Percentiles rank a stretch among this genome's conserved stretches.
phyloP scores from a whole-genome alignment of 2,329 filamentous ascomycete species.

The Exophiala viscosa region DNA sequence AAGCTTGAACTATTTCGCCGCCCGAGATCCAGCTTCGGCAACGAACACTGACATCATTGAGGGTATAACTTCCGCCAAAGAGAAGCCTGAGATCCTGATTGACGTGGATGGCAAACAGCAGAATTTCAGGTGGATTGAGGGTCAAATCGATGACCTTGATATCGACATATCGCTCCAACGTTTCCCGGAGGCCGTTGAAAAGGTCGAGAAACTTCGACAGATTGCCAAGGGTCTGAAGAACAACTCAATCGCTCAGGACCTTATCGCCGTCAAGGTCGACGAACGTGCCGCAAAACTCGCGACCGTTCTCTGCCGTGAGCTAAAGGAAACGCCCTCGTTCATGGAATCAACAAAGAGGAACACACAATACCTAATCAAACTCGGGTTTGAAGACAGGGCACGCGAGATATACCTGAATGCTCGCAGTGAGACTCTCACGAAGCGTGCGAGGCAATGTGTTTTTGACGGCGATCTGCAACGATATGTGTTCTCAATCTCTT shows the following conservation, averaged over 20 bases:
- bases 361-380: slow-evolving; percentile 75
- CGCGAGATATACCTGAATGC: slow-evolving; percentile 81
- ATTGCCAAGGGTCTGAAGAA: slow-evolving; percentile 77
- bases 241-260: slow-evolving; percentile 82
- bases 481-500: slow-evolving; percentile 93
- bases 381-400: slow-evolving; percentile 87
- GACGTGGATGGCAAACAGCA: slow-evolving; percentile 96
- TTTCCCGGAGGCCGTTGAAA: slow-evolving; percentile 77
- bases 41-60: slow-evolving; percentile 79
- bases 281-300: slow-evolving; percentile 77
- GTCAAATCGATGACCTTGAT: slow-evolving; percentile 91
- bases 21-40: slow-evolving; percentile 69
- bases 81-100: slow-evolving; percentile 70
- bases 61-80: slow-evolving; percentile 71
- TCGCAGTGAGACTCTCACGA: slow-evolving; percentile 71
- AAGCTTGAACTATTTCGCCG: slow-evolving; percentile 74
- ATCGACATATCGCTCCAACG: slow-evolving; percentile 90
- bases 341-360: slow-evolving; percentile 74
- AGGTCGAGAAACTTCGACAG: slow-evolving; percentile 78
- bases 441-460: slow-evolving; percentile 82
- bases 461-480: slow-evolving; percentile 90
- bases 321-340: slow-evolving; percentile 74
- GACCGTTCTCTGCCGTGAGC: slow-evolving; percentile 68
- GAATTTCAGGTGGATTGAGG: slow-evolving; percentile 91
- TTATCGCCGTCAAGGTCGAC: slow-evolving; percentile 87